Percentiles rank a stretch among this genome's conserved stretches.
Evolutionary conservation across 768 basidiomycete species (phyloP).

Genomic region (Tylopilus plumbeoviolaceoides): DNA sequence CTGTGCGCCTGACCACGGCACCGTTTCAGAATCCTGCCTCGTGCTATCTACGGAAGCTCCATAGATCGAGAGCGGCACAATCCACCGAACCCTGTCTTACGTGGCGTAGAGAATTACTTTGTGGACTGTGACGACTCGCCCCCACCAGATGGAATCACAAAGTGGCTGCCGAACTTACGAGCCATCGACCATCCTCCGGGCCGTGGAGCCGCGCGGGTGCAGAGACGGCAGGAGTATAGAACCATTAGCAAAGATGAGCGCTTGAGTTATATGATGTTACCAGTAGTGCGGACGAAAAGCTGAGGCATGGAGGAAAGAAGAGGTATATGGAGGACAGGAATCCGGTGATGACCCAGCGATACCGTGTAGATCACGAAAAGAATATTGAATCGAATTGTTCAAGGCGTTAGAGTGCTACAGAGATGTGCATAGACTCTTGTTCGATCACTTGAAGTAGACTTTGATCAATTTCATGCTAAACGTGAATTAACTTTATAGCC

Average conservation of each 20-base stretch:
- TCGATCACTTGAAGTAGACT: no score
- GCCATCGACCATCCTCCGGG: constrained; percentile 43
- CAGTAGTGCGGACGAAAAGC: background rate
- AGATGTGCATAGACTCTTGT: no score
- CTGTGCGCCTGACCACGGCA: no score
- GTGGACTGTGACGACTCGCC: constrained; percentile 47
- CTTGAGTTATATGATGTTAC: constrained; percentile 24
- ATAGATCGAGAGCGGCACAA: background rate
- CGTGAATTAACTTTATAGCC: no score
- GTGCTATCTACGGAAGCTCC: constrained; percentile 1
- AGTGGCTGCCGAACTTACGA: constrained; percentile 46
- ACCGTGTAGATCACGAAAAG: no score
- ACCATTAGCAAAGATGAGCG: constrained; percentile 23
- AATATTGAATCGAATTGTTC: no score
- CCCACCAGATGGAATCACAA: constrained; percentile 39
- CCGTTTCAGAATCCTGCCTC: background rate
- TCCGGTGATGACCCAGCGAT: no score
- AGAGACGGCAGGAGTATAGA: constrained; percentile 29
- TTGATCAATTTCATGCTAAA: no score
- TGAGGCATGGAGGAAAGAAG: constrained; percentile 24
- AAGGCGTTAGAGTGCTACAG: no score
- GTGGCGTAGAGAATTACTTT: constrained; percentile 42
- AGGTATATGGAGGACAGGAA: constrained; percentile 22
- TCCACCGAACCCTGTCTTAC: constrained; percentile 12
- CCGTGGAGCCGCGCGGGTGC: constrained; percentile 41